Base-by-base conservation (phyloP, 208 protist species). In the Acanthamoeba healyi region DNA sequence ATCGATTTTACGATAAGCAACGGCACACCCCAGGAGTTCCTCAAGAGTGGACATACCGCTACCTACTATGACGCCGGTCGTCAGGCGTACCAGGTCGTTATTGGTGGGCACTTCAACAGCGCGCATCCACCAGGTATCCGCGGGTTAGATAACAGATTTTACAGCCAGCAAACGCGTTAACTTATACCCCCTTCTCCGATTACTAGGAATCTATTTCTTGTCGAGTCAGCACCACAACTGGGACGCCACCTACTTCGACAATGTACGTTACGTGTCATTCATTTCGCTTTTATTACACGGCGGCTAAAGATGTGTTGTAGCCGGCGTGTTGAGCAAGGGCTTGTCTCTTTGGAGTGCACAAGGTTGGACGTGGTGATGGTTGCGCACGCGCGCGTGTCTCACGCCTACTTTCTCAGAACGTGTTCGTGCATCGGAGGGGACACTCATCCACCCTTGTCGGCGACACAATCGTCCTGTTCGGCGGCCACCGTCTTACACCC, bases 381-480 rank as follows among this genome's bases (percentile, higher is more conserved):
- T n/a, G n/a, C n/a, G n/a, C n/a, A n/a, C n/a, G n/a, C n/a, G n/a
- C n/a, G n/a, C n/a, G n/a, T n/a, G n/a, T n/a, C n/a, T n/a, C n/a
- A n/a, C n/a, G n/a, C n/a, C n/a, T n/a, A n/a, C n/a, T n/a, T n/a
- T n/a, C 12, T 3, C 29, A 74, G 65, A 38, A 17, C 29, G 38
- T 34, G 1, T 67, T 65, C 5, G 2, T 89, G 34, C 14, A 29
- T 19, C 81, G 81, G 15, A 2, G n/a, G 3, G 5, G 40, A 14
- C 86, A 92, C 86, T 36, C 86, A 6, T 54, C 86, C 22, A 92
- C 86, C 19, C 63, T 92, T 2, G 86, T 92, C 22, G 86, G 86
- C 34, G 86, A 92, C 61, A 67, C 40, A 3, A 77, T 92, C 26
- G 34, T 77, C 19, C 10, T 92, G 22, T 92, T 92, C 44, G 86